These are phyloP conservation scores for Fusarium sororula DNA, from an alignment of 2,329 filamentous ascomycete genomes.

Conservation along the genomic window DNA sequence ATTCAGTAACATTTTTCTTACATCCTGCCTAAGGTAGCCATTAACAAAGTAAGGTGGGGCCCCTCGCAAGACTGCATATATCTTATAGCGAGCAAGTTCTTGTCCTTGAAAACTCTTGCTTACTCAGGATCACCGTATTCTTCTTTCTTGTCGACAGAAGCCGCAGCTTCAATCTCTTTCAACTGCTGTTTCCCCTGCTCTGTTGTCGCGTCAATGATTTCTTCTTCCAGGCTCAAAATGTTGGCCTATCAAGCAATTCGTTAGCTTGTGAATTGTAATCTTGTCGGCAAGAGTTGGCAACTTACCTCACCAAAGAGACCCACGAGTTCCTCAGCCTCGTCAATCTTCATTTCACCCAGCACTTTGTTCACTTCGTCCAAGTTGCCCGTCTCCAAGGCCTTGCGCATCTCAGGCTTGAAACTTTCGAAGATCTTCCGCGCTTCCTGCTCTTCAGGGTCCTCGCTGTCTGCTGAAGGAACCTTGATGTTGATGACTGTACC, in stretches of 20 bases:
- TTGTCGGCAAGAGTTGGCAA: slow-evolving; percentile 5
- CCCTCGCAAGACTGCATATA: background rate
- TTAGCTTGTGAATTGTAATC: slow-evolving; percentile 30
- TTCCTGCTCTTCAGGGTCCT: slow-evolving; percentile 70
- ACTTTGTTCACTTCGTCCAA: slow-evolving; percentile 71
- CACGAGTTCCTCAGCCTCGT: slow-evolving; percentile 87
- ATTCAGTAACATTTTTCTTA: background rate
- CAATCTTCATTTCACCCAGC: slow-evolving; percentile 85
- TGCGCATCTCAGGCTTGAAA: slow-evolving; percentile 83
- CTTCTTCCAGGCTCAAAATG: slow-evolving; percentile 89
- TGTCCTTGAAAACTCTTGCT: background rate
- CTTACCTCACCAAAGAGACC: slow-evolving; percentile 77
- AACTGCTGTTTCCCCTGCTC: slow-evolving; percentile 82
- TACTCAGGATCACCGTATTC: slow-evolving; percentile 53
- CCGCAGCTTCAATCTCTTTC: slow-evolving; percentile 74
- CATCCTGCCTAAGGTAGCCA: background rate
- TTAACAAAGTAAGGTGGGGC: background rate
- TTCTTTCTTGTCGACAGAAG: slow-evolving; percentile 42
- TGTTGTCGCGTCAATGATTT: slow-evolving; percentile 95
- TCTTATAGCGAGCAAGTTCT: background rate
- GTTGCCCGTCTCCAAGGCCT: slow-evolving; percentile 86
- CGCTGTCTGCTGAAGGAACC: slow-evolving; percentile 75
- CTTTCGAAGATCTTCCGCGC: slow-evolving; percentile 81
- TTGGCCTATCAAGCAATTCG: slow-evolving; percentile 65
- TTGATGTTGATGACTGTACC: slow-evolving; percentile 90